These are phyloP conservation scores for Quercus gilva DNA, from an alignment of 306 rosid genomes.

Conservation along the genomic window DNA sequence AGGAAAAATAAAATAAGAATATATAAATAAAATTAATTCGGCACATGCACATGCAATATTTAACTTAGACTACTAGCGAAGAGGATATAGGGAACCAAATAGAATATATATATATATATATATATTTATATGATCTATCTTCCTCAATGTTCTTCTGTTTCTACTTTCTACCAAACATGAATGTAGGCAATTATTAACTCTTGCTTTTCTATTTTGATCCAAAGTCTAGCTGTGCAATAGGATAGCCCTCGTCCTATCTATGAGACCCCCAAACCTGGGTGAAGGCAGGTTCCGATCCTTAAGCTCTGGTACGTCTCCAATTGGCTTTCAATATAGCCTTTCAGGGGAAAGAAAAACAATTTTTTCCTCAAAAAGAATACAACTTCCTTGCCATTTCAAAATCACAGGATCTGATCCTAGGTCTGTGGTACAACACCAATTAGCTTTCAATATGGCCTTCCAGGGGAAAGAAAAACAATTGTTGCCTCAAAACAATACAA, in stretches of 20 bases:
- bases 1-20: slow-evolving; percentile 12
- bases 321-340: neutral
- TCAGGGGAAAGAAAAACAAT: neutral
- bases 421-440: neutral
- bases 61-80: neutral
- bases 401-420: neutral
- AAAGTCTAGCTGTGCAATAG: neutral
- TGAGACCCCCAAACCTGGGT: neutral
- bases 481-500: neutral
- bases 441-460: neutral
- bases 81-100: neutral
- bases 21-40: slow-evolving; percentile 1
- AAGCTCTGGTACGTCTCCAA: neutral
- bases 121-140: neutral
- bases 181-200: neutral
- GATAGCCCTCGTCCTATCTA: neutral
- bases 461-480: neutral
- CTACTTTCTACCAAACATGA: neutral
- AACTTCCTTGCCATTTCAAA: no score
- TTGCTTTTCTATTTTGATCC: neutral
- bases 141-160: neutral
- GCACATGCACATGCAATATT: neutral
- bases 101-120: neutral
- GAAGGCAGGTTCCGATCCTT: neutral
- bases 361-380: neutral